phyloP scores from a whole-genome alignment of 176 grass and related monocot species.

The Musa acuminata region DNA sequence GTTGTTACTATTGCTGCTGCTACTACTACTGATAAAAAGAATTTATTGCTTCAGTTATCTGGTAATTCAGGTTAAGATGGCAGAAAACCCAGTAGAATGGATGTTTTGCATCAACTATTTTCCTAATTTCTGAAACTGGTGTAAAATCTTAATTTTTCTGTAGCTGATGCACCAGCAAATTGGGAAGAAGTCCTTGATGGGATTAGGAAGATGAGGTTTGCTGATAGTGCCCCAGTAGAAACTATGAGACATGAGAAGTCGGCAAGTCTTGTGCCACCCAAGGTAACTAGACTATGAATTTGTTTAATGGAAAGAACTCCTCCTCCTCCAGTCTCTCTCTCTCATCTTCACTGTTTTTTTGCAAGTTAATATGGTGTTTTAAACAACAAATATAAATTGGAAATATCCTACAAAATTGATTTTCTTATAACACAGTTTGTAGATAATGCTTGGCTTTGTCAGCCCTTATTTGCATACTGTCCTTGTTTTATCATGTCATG shows the following conservation, averaged over 20 bases:
- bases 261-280: conserved; percentile 63
- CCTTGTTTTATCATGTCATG: too few relatives aligned
- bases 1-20: too few relatives aligned
- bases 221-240: conserved; percentile 66
- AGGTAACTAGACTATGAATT: conserved; percentile 31
- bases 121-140: not conserved
- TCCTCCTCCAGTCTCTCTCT: too few relatives aligned
- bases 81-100: not conserved
- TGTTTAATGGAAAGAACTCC: too few relatives aligned
- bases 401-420: too few relatives aligned
- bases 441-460: not conserved
- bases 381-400: too few relatives aligned
- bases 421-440: not conserved
- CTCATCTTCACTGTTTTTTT: too few relatives aligned
- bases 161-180: conserved; percentile 52
- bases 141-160: not conserved
- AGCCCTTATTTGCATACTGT: too few relatives aligned
- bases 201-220: conserved; percentile 73
- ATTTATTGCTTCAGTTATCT: too few relatives aligned
- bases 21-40: too few relatives aligned
- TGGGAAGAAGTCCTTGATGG: conserved; percentile 69
- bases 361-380: too few relatives aligned
- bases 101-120: not conserved
- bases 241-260: conserved; percentile 71
- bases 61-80: too few relatives aligned